Base-by-base conservation (phyloP, 768 basidiomycete genomes). In the Mycena polygramma region DNA sequence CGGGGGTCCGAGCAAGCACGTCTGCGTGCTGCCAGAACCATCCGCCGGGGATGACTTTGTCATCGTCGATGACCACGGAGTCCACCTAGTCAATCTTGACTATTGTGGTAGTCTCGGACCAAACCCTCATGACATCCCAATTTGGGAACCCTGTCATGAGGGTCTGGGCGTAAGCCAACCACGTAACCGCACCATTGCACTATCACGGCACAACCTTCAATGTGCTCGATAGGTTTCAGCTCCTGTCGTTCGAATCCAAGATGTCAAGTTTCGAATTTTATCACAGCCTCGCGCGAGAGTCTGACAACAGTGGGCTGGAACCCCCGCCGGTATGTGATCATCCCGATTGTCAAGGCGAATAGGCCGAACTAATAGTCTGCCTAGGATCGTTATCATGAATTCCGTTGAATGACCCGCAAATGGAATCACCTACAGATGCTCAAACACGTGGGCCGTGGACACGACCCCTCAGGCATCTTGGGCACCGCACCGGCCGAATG, bases 371-470 rank as follows among this genome's bases (percentile, higher is more conserved):
- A 17, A 8, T 8, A 14, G 1, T 8, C 20, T 15, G 26, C 19
- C 3, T 51, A 68, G 71, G 10, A 26, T 17, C 73, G 68, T 6
- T 77, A 77, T 6, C n/a, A 72, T 11, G 66, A 66, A 20, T 74
- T 77, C 39, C 41, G 71, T 10, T 37, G 60, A 2, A 72, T 77
- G 14, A 26, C 72, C 17, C 53, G 60, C 0, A 39, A 75, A 52
- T 79, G 75, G 75, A 59, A 68, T 1, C 72, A 78, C 52, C 58
- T 78, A 0, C 68, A 74, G 24, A 26, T 74, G 30, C 30, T 74
- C 15, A 77, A 76, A 45, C 64, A 59, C 7, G 63, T 57, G 24
- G 77, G 74, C 0, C 22, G 73, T 6, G 75, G 65, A 14, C 68
- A 78, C 30, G 66, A 76, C 22, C 63, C 75, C 1, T 48, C 17